Conservation (phyloP, 2,329 filamentous ascomycete genomes). For the Pezicula radicicola region DNA sequence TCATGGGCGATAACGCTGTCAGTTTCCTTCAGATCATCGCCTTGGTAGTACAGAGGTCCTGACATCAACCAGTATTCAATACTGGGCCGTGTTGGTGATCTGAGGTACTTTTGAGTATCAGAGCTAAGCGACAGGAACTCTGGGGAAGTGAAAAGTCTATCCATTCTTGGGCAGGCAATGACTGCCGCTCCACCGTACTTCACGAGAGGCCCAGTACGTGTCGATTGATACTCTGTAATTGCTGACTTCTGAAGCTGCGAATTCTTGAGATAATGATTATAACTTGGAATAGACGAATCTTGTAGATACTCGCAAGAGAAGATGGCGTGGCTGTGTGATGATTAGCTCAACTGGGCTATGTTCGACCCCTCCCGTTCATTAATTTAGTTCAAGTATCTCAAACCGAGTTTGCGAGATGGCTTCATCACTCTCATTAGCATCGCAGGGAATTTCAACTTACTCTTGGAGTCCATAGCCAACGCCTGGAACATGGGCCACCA, state of each 20-base stretch:
- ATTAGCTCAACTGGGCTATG: not conserved
- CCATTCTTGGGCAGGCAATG: not conserved
- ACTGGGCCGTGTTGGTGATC: not conserved
- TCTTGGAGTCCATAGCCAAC: constrained; percentile 11
- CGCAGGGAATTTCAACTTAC: not conserved
- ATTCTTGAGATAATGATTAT: not conserved
- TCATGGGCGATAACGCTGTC: constrained; percentile 1
- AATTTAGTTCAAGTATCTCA: too few species aligned
- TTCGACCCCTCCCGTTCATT: too few species aligned
- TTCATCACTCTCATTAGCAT: not conserved
- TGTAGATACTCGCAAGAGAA: constrained; percentile 1
- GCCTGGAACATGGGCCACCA: constrained; percentile 7
- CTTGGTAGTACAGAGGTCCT: not conserved
- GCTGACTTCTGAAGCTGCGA: not conserved
- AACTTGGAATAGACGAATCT: not conserved
- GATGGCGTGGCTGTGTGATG: not conserved
- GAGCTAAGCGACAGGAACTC: not conserved
- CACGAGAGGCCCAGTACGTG: not conserved
- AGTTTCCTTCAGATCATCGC: not conserved
- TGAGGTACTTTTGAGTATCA: not conserved
- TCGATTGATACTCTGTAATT: not conserved
- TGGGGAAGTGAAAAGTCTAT: not conserved
- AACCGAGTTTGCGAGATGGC: too few species aligned
- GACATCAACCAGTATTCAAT: constrained; percentile 1
- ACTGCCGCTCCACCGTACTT: not conserved